phyloP scores from a whole-genome alignment of 805 yeast species.

The Candida anglica region DNA sequence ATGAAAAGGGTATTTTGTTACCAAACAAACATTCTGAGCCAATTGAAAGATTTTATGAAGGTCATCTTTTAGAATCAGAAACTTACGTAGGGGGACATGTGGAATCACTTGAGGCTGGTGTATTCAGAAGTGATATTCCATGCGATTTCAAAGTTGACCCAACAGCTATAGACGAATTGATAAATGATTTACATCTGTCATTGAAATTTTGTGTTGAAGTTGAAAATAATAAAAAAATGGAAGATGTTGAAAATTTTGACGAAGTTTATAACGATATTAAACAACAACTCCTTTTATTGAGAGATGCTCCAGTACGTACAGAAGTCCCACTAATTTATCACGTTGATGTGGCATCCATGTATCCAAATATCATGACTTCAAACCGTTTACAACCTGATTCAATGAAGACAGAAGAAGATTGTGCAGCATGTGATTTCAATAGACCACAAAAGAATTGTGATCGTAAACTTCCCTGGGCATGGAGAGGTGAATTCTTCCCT shows the following conservation, averaged over 20 bases:
- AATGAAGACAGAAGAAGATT: conserved; percentile 89
- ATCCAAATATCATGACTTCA: conserved; percentile 97
- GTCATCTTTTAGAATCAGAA: conserved; percentile 90
- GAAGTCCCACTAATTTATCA: conserved; percentile 91
- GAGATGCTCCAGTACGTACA: conserved; percentile 54
- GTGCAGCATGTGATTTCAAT: conserved; percentile 97
- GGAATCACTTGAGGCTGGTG: conserved; percentile 97
- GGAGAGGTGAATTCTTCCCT: conserved; percentile 97
- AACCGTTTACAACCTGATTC: conserved; percentile 97
- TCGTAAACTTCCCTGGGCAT: conserved; percentile 88
- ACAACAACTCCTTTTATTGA: conserved; percentile 52
- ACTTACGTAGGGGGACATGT: conserved; percentile 99
- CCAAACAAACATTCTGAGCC: conserved; percentile 96
- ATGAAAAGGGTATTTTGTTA: conserved; percentile 64
- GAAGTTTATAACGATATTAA: conserved; percentile 64
- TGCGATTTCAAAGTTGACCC: conserved; percentile 77
- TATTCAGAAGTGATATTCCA: conserved; percentile 83
- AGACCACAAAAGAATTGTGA: conserved; percentile 94
- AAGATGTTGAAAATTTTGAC: conserved; percentile 76
- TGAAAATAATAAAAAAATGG: conserved; percentile 69
- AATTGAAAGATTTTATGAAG: conserved; percentile 89
- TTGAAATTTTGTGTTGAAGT: conserved; percentile 78
- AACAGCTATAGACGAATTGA: conserved; percentile 72
- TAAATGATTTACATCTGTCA: conserved; percentile 70
- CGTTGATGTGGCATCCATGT: conserved; percentile 99